phyloP scores from a whole-genome alignment of 2,329 filamentous ascomycete species.

The Decorospora gaudefroyi region DNA sequence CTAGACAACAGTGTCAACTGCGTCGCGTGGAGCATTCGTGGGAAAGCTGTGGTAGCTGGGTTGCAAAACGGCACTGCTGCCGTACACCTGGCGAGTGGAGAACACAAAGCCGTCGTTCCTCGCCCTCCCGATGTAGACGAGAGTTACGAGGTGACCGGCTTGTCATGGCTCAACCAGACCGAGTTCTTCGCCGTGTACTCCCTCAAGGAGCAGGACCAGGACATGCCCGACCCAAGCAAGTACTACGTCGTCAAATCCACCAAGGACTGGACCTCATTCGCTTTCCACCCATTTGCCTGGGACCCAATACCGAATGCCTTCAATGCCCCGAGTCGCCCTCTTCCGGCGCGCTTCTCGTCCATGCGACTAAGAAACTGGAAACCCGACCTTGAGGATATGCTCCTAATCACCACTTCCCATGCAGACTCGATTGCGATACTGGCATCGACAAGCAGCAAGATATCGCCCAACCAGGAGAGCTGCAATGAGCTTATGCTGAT shows the following conservation, averaged over 20 bases:
- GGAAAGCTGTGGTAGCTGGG: conserved; percentile 90
- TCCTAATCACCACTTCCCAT: conserved; percentile 81
- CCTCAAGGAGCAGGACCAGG: conserved; percentile 50
- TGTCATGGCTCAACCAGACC: conserved; percentile 88
- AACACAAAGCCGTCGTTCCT: conserved; percentile 76
- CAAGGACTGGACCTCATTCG: conserved; percentile 61
- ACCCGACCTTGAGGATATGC: conserved; percentile 76
- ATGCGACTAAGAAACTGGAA: conserved; percentile 78
- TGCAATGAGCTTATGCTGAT: conserved; percentile 74
- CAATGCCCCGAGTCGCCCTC: conserved; percentile 60
- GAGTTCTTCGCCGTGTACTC: conserved; percentile 77
- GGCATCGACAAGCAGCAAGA: conserved; percentile 69
- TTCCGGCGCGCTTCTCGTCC: conserved; percentile 76
- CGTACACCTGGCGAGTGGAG: conserved; percentile 83
- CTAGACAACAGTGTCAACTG: conserved; percentile 79
- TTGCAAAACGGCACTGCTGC: conserved; percentile 76
- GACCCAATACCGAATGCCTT: conserved; percentile 31
- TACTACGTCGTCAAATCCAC: conserved; percentile 75
- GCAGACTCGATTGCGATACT: conserved; percentile 79
- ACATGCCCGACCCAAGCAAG: conserved; percentile 62
- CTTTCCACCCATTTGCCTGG: conserved; percentile 74
- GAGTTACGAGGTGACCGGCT: conserved; percentile 69
- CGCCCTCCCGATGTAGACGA: conserved; percentile 68
- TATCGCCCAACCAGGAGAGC: conserved; percentile 65
- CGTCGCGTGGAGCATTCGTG: conserved; percentile 87